Conservation (phyloP, 768 basidiomycete species). For the Cantharellus anzutake region DNA sequence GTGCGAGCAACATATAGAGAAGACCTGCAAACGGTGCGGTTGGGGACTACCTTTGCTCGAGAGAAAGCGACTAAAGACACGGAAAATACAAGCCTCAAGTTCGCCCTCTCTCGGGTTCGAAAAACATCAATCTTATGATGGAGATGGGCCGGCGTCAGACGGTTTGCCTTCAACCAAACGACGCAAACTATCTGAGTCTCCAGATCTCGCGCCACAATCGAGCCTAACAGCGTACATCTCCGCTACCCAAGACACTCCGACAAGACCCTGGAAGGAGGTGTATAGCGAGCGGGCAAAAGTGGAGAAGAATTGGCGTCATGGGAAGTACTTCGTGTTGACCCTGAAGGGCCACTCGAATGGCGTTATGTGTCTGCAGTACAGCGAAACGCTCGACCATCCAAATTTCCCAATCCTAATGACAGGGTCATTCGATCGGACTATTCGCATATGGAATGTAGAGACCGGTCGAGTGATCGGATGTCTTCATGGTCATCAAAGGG, state of each 20-base stretch:
- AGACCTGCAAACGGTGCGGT: slow-evolving; percentile 93
- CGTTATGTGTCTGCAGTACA: slow-evolving; percentile 93
- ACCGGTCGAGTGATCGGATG: slow-evolving; percentile 23
- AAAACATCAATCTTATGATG: too few species aligned
- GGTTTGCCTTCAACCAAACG: too few species aligned
- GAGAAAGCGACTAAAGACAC: slow-evolving; percentile 29
- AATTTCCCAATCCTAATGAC: slow-evolving; percentile 51
- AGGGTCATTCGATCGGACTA: not conserved
- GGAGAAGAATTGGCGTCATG: too few species aligned
- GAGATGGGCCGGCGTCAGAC: too few species aligned
- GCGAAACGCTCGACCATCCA: slow-evolving; percentile 63
- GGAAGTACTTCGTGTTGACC: slow-evolving; percentile 59
- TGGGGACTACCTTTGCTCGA: slow-evolving; percentile 92
- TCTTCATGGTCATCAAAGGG: slow-evolving; percentile 78
- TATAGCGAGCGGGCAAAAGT: slow-evolving; percentile 98
- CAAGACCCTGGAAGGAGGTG: slow-evolving; percentile 95
- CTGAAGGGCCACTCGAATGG: slow-evolving; percentile 89
- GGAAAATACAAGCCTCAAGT: not conserved
- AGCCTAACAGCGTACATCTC: slow-evolving; percentile 21
- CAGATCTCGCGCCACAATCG: too few species aligned
- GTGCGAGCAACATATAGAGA: slow-evolving; percentile 96
- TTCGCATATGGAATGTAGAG: not conserved
- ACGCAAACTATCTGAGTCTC: too few species aligned
- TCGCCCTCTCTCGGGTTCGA: not conserved
- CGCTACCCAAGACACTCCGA: slow-evolving; percentile 20